Evolutionary conservation across 495 filamentous ascomycete genomes (phyloP), one percentile per base, ranked within the genome.

Genomic region (Penicillium angulare): DNA sequence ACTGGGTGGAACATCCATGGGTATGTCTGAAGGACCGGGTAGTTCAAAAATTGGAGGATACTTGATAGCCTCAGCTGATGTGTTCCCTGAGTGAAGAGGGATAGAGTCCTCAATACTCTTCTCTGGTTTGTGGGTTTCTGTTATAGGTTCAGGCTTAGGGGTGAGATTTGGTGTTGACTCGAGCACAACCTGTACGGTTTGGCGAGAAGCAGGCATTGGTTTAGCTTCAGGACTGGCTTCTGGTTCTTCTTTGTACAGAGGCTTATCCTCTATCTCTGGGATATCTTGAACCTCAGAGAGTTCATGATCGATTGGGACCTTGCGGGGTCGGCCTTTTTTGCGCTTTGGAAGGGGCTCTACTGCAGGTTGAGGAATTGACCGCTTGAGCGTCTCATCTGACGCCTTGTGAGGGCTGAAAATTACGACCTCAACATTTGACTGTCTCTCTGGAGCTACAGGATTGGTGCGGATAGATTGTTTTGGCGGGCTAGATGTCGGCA

Each of bases 281-380:
- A 5, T 3, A 23, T 15, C 2, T 12, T 54, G 33, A 0, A 38
- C 7, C 22, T 39, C 36, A 13, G 17, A n/a, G n/a, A n/a, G 38
- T 29, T 54, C 36, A 34, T 34, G 27, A 12, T 31, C 33, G 17
- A 12, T 5, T 2, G 7, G 22, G 3, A 10, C 17, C 20, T 60
- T 58, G 21, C 31, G 53, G n/a, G 59, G 62, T 32, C 51, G 42
- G 2, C 62, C 56, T 18, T 49, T 42, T 43, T 53, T 55, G 8
- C 59, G 56, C 42, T 65, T 65, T 23, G 42, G 31, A 20, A 51
- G 51, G 20, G 62, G 47, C 17, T 63, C 50, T 15, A 45, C 24
- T 23, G 49, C 36, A 13, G 60, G 46, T 8, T 49, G 43, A 12
- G 60, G 44, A 16, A 44, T 34, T 6, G 44, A 22, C 10, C 59